These are phyloP conservation scores for Sechiopsis laciniata DNA, from an alignment of 306 rosid species.

Conservation along the genomic window DNA sequence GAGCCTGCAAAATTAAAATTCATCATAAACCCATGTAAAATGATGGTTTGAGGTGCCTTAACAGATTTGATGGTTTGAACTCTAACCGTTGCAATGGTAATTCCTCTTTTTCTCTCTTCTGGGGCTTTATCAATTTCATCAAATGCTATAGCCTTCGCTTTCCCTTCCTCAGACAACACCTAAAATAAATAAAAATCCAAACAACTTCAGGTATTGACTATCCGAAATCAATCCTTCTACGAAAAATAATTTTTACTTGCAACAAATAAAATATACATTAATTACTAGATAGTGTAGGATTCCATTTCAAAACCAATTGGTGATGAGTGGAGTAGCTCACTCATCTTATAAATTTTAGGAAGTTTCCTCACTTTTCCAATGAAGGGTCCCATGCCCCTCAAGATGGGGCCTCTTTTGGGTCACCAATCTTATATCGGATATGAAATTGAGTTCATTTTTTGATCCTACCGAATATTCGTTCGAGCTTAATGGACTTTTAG, in stretches of 20 bases:
- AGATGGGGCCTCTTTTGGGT: no score
- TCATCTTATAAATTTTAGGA: no score
- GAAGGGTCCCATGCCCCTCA: no score
- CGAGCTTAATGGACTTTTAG: no score
- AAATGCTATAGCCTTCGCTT: slow-evolving; percentile 83
- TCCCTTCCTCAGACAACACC: slow-evolving; percentile 91
- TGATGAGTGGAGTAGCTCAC: no score
- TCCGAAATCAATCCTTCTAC: not conserved
- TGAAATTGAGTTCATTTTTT: no score
- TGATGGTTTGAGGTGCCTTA: not conserved
- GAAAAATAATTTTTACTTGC: no score
- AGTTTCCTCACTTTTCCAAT: no score
- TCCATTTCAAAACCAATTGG: no score
- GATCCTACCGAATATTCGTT: no score
- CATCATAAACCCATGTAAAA: slow-evolving; percentile 5
- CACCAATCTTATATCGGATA: no score
- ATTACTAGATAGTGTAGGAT: no score
- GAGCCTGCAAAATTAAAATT: slow-evolving; percentile 50
- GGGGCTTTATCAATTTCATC: slow-evolving; percentile 98
- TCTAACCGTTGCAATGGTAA: slow-evolving; percentile 84
- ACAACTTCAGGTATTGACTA: slow-evolving; percentile 16
- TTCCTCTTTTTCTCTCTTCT: slow-evolving; percentile 93
- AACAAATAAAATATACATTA: not conserved
- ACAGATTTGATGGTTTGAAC: not conserved
- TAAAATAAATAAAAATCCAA: slow-evolving; percentile 23